phyloP scores from a whole-genome alignment of 139 green algal species.

The Tetraselmis chui region DNA sequence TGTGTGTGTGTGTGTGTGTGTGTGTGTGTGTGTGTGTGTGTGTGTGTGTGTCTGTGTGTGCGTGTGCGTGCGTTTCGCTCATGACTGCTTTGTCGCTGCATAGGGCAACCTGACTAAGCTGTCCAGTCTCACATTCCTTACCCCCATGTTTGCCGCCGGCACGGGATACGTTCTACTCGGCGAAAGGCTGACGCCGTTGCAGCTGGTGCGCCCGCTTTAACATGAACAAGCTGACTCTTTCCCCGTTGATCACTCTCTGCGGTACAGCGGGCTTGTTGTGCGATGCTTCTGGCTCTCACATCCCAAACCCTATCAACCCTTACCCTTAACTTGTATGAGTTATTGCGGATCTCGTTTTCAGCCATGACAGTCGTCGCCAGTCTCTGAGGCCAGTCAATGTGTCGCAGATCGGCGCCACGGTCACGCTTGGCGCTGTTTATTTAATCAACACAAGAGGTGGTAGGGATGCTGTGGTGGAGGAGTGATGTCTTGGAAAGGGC shows the following conservation, averaged over 20 bases:
- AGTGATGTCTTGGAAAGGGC: background rate
- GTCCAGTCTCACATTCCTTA: slow-evolving; percentile 92
- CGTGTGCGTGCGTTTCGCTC: background rate
- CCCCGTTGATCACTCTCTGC: too few relatives aligned
- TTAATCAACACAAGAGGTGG: slow-evolving; percentile 55
- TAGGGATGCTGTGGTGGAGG: background rate
- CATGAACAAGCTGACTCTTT: background rate
- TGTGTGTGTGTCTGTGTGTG: slow-evolving; percentile 1
- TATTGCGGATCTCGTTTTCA: background rate
- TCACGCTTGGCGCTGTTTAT: slow-evolving; percentile 80
- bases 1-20: background rate
- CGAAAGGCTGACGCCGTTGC: slow-evolving; percentile 73
- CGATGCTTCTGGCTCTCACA: background rate
- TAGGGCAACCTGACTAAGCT: slow-evolving; percentile 79
- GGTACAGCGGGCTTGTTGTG: too few relatives aligned
- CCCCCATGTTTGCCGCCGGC: slow-evolving; percentile 81
- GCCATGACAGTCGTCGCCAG: too few relatives aligned
- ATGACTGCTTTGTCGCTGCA: background rate
- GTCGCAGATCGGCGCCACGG: slow-evolving; percentile 46
- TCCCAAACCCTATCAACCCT: too few relatives aligned
- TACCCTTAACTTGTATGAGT: background rate
- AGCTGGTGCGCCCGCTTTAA: slow-evolving; percentile 44
- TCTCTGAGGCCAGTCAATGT: too few relatives aligned
- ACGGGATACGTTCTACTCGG: slow-evolving; percentile 72
- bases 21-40: slow-evolving; percentile 3